Base-by-base conservation (phyloP, 163 green algal genomes). In the Trebouxiophyceae sp. region DNA sequence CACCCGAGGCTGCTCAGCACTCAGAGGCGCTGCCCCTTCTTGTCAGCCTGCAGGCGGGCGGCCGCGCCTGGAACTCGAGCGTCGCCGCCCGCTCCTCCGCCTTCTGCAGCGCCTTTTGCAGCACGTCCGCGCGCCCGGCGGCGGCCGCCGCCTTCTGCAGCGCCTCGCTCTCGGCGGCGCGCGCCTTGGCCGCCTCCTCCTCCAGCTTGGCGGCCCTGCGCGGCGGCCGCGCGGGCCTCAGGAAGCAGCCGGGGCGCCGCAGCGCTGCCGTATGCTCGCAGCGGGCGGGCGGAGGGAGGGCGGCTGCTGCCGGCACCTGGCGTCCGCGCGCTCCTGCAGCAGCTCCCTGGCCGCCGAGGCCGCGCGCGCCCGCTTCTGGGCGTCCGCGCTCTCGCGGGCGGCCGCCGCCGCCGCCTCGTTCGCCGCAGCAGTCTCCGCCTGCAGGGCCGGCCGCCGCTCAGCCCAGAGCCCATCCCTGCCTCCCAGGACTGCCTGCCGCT, bases 31-130 rank as follows among this genome's bases (percentile, higher is more conserved):
- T n/a, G n/a, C n/a, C n/a, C n/a, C n/a, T n/a, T n/a, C n/a, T n/a
- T n/a, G n/a, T n/a, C n/a, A n/a, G n/a, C n/a, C n/a, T n/a, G n/a
- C n/a, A n/a, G 24, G 28, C 16, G 67, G 47, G 0, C 67, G 57
- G 24, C n/a, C 45, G 2, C 34, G 46, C 54, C 50, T 79, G 71
- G 63, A 83, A 77, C 60, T 84, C 77, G 45, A 77, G 71, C 30
- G 66, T 73, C 0, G 60, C 69, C 4, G 75, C 79, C 2, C 73
- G 72, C 56, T 87, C 82, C 67, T 89, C 82, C 7, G 77, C 76
- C 67, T 81, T 78, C 57, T 70, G 63, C 60, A 87, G 65, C 8
- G 77, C 69, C 3, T 80, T 68, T 34, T 86, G 74, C n/a, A 86
- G 67, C 44, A 79, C 62, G 60, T 82, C 74, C 5, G 73, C 60